Conservation (phyloP, 2,329 filamentous ascomycete species). For the Erysiphe neolycopersici region DNA sequence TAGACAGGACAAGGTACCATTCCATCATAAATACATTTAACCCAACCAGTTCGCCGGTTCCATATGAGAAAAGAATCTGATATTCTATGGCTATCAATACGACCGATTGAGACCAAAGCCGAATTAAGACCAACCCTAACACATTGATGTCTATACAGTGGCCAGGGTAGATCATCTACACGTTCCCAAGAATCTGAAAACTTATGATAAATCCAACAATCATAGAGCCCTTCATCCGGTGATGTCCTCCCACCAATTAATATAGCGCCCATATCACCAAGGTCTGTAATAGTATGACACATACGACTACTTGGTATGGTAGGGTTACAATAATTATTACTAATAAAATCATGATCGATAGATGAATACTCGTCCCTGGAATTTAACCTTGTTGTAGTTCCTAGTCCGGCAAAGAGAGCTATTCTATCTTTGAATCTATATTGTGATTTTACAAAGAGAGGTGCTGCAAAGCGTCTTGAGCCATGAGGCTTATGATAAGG, state of each 20-base stretch:
- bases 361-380: slow-evolving; percentile 21
- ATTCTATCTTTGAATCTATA: slow-evolving; percentile 13
- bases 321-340: neutral
- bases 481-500: slow-evolving; percentile 17
- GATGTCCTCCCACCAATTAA: slow-evolving; percentile 58
- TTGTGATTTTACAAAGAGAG: slow-evolving; percentile 17
- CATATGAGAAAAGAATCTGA: slow-evolving; percentile 9
- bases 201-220: slow-evolving; percentile 49
- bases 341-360: neutral
- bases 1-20: slow-evolving; percentile 4
- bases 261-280: slow-evolving; percentile 30
- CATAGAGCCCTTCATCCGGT: slow-evolving; percentile 37
- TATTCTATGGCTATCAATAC: slow-evolving; percentile 8
- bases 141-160: slow-evolving; percentile 51
- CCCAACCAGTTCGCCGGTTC: slow-evolving; percentile 11
- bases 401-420: slow-evolving; percentile 13
- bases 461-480: slow-evolving; percentile 32
- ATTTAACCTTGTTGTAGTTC: slow-evolving; percentile 16
- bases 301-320: slow-evolving; percentile 24
- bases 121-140: slow-evolving; percentile 22
- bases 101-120: slow-evolving; percentile 16
- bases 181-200: slow-evolving; percentile 29
- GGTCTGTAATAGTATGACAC: slow-evolving; percentile 49
- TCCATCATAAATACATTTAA: slow-evolving; percentile 4
- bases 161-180: slow-evolving; percentile 36